phyloP scores from a whole-genome alignment of 2,329 filamentous ascomycete species.

The Karstenula rhodostoma region DNA sequence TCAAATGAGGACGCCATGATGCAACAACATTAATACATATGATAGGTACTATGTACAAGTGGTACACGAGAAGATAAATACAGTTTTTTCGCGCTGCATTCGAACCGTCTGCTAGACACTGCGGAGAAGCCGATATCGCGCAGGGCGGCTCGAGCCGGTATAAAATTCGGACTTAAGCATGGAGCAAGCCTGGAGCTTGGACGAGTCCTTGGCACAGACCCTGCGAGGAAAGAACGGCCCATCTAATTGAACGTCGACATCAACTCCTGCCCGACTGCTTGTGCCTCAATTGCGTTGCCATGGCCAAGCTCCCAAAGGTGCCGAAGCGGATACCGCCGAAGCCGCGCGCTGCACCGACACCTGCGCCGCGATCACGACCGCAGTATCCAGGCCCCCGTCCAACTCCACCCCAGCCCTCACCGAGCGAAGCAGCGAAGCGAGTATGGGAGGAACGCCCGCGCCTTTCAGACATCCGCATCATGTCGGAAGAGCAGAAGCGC shows the following conservation, averaged over 20 bases:
- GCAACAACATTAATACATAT: background rate
- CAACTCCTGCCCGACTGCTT: conserved; percentile 11
- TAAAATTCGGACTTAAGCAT: conserved; percentile 23
- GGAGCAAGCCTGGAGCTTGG: conserved; percentile 17
- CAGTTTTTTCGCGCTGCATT: conserved; percentile 19
- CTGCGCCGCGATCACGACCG: conserved; percentile 27
- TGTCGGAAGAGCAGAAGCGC: conserved; percentile 39
- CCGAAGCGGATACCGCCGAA: conserved; percentile 33
- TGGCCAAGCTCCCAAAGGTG: conserved; percentile 45
- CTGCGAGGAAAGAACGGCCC: conserved; percentile 23
- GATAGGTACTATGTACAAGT: background rate
- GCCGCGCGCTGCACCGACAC: conserved; percentile 21
- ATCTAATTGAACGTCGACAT: conserved; percentile 27
- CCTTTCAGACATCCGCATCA: conserved; percentile 32
- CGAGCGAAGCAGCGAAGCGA: conserved; percentile 16
- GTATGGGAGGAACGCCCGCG: conserved; percentile 38
- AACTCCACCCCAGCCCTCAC: background rate
- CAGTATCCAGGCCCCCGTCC: conserved; percentile 14
- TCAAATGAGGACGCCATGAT: conserved; percentile 31
- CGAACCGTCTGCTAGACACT: conserved; percentile 12
- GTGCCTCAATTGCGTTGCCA: conserved; percentile 23
- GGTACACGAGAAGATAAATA: background rate
- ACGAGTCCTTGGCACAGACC: background rate
- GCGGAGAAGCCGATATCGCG: conserved; percentile 40
- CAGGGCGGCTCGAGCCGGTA: conserved; percentile 37